phyloP scores from a whole-genome alignment of 345 rosid species.

The Hypericum perforatum region DNA sequence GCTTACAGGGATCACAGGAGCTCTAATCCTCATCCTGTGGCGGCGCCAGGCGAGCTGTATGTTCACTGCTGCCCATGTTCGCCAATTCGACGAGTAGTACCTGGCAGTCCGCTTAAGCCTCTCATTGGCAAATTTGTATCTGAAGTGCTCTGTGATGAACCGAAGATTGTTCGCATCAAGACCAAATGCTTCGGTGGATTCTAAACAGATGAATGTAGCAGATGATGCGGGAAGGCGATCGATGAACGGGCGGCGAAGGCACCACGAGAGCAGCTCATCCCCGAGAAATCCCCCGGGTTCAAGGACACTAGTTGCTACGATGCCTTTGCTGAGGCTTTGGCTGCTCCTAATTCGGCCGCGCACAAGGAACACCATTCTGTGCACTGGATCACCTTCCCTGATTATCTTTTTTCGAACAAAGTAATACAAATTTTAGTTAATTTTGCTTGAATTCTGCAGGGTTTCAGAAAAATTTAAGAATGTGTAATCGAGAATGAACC shows the following conservation, averaged over 20 bases:
- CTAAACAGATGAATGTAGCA: slow-evolving; percentile 57
- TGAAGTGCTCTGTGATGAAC: slow-evolving; percentile 82
- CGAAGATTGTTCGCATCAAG: slow-evolving; percentile 48
- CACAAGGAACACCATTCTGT: slow-evolving; percentile 60
- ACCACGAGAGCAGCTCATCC: slow-evolving; percentile 88
- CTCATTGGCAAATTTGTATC: slow-evolving; percentile 65
- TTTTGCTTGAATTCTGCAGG: neutral
- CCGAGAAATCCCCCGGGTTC: slow-evolving; percentile 82
- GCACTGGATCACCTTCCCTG: slow-evolving; percentile 95
- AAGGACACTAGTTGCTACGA: slow-evolving; percentile 48
- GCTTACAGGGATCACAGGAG: slow-evolving; percentile 34
- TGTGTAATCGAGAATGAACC: slow-evolving; percentile 22
- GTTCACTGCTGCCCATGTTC: slow-evolving; percentile 90
- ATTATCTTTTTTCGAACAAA: slow-evolving; percentile 38
- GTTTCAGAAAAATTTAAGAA: neutral
- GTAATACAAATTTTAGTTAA: neutral
- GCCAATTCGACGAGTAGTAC: slow-evolving; percentile 86
- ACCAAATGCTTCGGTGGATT: slow-evolving; percentile 58
- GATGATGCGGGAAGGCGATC: slow-evolving; percentile 89
- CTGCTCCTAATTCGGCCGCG: slow-evolving; percentile 45
- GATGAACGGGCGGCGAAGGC: slow-evolving; percentile 76
- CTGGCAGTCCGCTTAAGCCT: slow-evolving; percentile 71
- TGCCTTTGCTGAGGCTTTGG: slow-evolving; percentile 73
- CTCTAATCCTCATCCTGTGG: slow-evolving; percentile 46
- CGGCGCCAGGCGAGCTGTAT: slow-evolving; percentile 72